A percentile compares a stretch with the other conserved stretches of the same genome.
Evolutionary conservation across 1,139 yeast genomes (phyloP).

Genomic region (Nakaseomyces kungkrabaensis): DNA sequence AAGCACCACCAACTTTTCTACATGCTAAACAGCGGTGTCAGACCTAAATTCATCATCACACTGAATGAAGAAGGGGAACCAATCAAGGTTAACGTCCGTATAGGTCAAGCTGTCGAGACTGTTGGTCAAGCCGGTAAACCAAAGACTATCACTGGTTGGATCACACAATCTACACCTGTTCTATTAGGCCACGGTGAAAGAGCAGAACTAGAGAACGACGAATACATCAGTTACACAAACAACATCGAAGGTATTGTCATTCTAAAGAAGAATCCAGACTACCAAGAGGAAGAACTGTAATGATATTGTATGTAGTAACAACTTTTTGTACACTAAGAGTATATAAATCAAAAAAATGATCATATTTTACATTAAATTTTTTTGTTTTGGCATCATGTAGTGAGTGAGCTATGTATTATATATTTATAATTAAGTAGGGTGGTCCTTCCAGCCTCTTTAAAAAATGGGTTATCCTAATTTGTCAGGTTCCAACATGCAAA

Average conservation of each 20-base stretch:
- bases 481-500: too few species aligned
- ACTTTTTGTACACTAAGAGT: background rate
- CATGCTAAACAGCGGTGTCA: conserved; percentile 79
- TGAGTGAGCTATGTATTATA: background rate
- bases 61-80: conserved; percentile 86
- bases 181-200: conserved; percentile 88
- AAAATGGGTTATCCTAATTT: too few species aligned
- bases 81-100: conserved; percentile 89
- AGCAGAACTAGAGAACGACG: conserved; percentile 87
- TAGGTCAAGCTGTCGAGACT: conserved; percentile 97
- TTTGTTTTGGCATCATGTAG: background rate
- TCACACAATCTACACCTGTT: conserved; percentile 96
- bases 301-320: too few species aligned
- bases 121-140: conserved; percentile 99
- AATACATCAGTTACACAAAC: conserved; percentile 72
- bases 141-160: conserved; percentile 98
- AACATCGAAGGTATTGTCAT: conserved; percentile 91
- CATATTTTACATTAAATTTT: background rate
- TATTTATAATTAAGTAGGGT: too few species aligned
- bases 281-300: conserved; percentile 47
- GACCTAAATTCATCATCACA: conserved; percentile 88
- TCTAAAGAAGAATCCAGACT: conserved; percentile 82
- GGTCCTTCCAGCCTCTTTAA: too few species aligned
- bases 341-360: background rate
- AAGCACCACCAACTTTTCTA: conserved; percentile 76